phyloP scores from a whole-genome alignment of 768 basidiomycete genomes.

The Rickenella mellea region DNA sequence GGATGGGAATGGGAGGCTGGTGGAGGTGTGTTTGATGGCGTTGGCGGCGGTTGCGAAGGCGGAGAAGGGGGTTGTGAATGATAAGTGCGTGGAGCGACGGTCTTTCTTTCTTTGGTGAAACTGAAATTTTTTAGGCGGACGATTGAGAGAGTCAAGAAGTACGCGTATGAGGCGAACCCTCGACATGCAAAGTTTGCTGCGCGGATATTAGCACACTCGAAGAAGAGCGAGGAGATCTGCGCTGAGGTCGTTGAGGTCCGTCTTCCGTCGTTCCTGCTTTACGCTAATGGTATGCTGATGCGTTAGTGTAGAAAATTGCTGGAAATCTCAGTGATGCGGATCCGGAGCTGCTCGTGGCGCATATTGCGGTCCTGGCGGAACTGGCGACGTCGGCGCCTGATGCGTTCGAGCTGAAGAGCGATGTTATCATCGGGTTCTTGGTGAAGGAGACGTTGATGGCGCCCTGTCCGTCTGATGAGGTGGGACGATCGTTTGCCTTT shows the following conservation, averaged over 20 bases:
- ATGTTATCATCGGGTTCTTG: constrained; percentile 61
- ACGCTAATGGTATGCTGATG: background rate
- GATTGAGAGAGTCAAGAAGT: constrained; percentile 50
- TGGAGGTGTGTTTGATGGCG: constrained; percentile 68
- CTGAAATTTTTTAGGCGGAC: constrained; percentile 40
- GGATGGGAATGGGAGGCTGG: constrained; percentile 37
- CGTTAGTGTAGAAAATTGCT: constrained; percentile 42
- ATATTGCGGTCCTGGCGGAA: constrained; percentile 65
- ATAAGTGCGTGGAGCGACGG: constrained; percentile 45
- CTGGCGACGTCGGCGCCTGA: constrained; percentile 58
- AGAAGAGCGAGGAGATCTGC: constrained; percentile 41
- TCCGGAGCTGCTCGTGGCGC: constrained; percentile 49
- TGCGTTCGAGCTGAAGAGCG: constrained; percentile 73
- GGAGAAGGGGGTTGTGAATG: constrained; percentile 54
- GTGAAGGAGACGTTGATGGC: constrained; percentile 63
- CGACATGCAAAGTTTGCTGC: constrained; percentile 82
- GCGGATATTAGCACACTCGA: constrained; percentile 54
- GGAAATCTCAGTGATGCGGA: constrained; percentile 35
- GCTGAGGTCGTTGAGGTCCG: constrained; percentile 56
- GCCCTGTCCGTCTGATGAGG: constrained; percentile 34
- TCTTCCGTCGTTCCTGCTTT: constrained; percentile 1
- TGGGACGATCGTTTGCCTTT: constrained; percentile 20
- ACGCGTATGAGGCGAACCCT: constrained; percentile 48
- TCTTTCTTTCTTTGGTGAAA: background rate
- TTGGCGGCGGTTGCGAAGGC: constrained; percentile 54